A percentile compares a stretch with the other conserved stretches of the same genome.
These are phyloP conservation scores for Talinum fruticosum DNA, from an alignment of 148 eudicot species.

Conservation along the genomic window DNA sequence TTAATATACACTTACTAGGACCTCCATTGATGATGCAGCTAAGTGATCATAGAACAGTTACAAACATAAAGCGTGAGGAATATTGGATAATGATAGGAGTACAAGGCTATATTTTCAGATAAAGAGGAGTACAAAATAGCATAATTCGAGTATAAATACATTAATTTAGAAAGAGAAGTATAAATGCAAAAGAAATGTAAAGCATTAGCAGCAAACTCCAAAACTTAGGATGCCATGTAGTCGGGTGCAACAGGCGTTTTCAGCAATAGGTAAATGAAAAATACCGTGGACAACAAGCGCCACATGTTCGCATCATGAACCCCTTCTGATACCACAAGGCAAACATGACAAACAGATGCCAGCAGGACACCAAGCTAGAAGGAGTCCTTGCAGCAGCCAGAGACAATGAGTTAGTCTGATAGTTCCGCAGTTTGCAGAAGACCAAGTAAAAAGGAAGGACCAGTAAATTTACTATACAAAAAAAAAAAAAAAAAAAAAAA, in stretches of 20 bases:
- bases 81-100: background rate
- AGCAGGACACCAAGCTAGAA: conserved; percentile 91
- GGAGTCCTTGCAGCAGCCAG: conserved; percentile 62
- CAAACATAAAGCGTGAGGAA: background rate
- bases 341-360: conserved; percentile 79
- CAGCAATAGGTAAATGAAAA: conserved; percentile 6
- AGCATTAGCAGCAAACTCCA: no score
- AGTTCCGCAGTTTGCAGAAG: background rate
- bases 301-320: conserved; percentile 75
- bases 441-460: background rate
- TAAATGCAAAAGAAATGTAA: background rate
- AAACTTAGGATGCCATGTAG: no score
- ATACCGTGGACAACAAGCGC: conserved; percentile 87
- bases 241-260: no score
- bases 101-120: no score
- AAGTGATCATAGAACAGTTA: background rate
- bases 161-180: background rate
- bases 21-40: background rate
- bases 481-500: no score
- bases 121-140: background rate
- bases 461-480: background rate
- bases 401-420: conserved; percentile 11
- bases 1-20: background rate
- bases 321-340: conserved; percentile 86
- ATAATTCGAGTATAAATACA: no score